Conservation (phyloP, 495 filamentous ascomycete genomes). For the Neurospora pannonica region DNA sequence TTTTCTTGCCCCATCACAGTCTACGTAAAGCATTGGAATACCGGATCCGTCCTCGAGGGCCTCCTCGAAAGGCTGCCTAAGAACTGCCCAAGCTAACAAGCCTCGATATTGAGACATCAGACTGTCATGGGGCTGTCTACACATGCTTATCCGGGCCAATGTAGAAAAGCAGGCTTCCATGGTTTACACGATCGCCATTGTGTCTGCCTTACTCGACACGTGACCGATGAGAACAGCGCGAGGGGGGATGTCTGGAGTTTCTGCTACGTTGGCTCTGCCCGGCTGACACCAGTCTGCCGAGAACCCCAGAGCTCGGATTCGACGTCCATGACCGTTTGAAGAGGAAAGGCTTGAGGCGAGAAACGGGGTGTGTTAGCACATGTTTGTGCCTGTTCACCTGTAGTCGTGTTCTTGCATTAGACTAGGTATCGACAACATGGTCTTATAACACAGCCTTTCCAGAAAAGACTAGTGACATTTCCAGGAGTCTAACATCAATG, state of each 20-base stretch:
- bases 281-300: background rate
- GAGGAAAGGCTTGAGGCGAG: background rate
- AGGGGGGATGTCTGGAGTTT: background rate
- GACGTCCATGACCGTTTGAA: background rate
- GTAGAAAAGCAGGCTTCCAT: too few relatives aligned
- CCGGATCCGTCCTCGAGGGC: too few relatives aligned
- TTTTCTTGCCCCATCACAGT: too few relatives aligned
- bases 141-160: too few relatives aligned
- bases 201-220: background rate
- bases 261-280: background rate
- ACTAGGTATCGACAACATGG: background rate
- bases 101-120: too few relatives aligned
- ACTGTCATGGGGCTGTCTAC: too few relatives aligned
- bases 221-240: background rate
- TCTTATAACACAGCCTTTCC: background rate
- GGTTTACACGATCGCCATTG: background rate
- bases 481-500: background rate
- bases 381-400: background rate
- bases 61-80: too few relatives aligned
- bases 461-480: background rate
- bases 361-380: background rate
- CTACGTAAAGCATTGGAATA: too few relatives aligned
- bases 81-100: too few relatives aligned
- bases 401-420: background rate
- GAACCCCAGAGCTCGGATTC: background rate